Base-by-base conservation (phyloP, 1,139 yeast genomes). In the Yamadazyma atlantica region DNA sequence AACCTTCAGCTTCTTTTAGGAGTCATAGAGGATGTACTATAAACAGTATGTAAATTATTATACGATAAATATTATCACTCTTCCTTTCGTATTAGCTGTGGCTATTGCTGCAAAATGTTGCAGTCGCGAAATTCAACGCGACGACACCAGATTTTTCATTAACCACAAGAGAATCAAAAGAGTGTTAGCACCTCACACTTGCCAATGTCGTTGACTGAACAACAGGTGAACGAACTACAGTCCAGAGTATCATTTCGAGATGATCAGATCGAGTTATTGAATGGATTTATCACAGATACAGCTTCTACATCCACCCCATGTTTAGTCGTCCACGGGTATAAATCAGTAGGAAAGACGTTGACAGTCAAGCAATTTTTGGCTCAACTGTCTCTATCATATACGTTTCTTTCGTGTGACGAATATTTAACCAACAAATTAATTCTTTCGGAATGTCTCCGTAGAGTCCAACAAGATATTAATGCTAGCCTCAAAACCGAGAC, bases 1-100 rank as follows among this genome's bases (percentile, higher is more conserved):
- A 82, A 79, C 25, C 67, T 89, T 48, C 78, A 75, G 41, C 59
- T 87, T 39, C 60, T 89, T 36, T 62, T 64, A 39, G 81, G 77
- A 29, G 57, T 68, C 26, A 55, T 76, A 5, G 70, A 66, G 17
- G 75, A 67, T 29, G 32, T 47, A 23, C 10, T 89, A 8, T 16
- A 14, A 10, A 28, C 12, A 10, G 6, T 6, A 28, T 16, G 7
- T n/a, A n/a, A n/a, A n/a, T n/a, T n/a, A n/a, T n/a, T n/a, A n/a
- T n/a, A n/a, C n/a, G n/a, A n/a, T n/a, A n/a, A n/a, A n/a, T n/a
- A n/a, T n/a, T n/a, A n/a, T n/a, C n/a, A n/a, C n/a, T 19, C 6
- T 9, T 19, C 22, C 22, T 19, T 19, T 19, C 22, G 9, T 19
- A 6, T 19, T 9, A 19, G 9, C 22, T 19, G 22, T 19, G 6